Base-by-base conservation (phyloP, 805 yeast genomes). In the Saccharomyces paradoxus region DNA sequence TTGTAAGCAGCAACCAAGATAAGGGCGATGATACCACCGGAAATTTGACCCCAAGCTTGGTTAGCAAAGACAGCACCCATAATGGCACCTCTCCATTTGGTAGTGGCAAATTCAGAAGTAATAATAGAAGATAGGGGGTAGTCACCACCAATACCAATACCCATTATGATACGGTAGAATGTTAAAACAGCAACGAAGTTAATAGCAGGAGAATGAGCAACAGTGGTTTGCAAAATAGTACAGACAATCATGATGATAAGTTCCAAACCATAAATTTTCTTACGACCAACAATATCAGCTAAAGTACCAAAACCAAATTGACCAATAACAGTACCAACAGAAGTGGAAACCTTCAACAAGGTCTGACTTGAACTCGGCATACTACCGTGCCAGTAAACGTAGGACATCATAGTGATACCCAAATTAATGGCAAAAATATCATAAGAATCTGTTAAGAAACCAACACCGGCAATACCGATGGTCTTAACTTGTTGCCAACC, bases 121-220 rank as follows among this genome's bases (percentile, higher is more conserved):
- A 89, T 89, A 71, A 89, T 86, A n/a, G 96, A 88, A 17, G 96
- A 88, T 66, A 90, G 79, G 62, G 97, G 96, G 72, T 89, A 89
- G 76, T 89, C 97, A 80, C 96, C 97, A 77, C 97, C 97, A 64
- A 89, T 90, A 82, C 97, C 97, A 64, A 90, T 85, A 79, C 97
- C 97, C 89, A 84, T 86, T 59, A 89, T 67, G 61, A 89, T 84
- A 82, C 97, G 86, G 75, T 83, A 84, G 66, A 86, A 83, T 10
- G 84, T 74, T 58, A 90, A 77, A 51, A 88, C 77, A 48, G 94
- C 96, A 54, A 82, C 81, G 65, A 89, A 86, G 66, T 77, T 79
- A 57, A 89, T 74, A 60, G 85, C 94, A 27, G 87, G 80, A 27
- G 96, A 81, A 9, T 71, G 65, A 65, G 96, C 96, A 49, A 85